These are phyloP conservation scores for Trichothecium roseum DNA, from an alignment of 2,329 filamentous ascomycete species.

Conservation along the genomic window DNA sequence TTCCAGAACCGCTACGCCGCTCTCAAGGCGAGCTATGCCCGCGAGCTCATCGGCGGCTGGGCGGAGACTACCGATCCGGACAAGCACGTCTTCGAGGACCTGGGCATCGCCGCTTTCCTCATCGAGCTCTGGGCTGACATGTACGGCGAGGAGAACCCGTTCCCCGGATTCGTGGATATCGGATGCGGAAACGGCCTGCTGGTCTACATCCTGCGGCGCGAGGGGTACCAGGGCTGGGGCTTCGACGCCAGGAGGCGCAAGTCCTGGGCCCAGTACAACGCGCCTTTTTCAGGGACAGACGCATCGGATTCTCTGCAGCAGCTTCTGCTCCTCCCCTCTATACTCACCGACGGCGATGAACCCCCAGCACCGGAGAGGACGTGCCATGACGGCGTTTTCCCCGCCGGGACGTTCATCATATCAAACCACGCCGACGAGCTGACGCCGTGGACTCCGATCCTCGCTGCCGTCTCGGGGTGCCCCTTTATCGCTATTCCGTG, in stretches of 20 bases:
- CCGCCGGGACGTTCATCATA: conserved; percentile 74
- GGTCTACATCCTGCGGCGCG: conserved; percentile 67
- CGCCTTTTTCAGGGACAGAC: conserved; percentile 12
- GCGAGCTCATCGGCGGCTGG: conserved; percentile 63
- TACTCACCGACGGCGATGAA: conserved; percentile 14
- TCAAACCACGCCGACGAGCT: conserved; percentile 97
- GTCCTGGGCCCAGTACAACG: conserved; percentile 68
- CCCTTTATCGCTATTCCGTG: conserved; percentile 93
- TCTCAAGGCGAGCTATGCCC: conserved; percentile 72
- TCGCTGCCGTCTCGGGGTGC: conserved; percentile 64
- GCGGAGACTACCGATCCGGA: conserved; percentile 75
- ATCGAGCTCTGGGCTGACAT: conserved; percentile 85
- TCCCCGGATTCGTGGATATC: conserved; percentile 90
- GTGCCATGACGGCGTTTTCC: conserved; percentile 56
- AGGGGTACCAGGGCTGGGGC: conserved; percentile 80
- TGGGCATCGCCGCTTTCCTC: conserved; percentile 82
- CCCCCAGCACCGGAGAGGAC: conserved; percentile 5
- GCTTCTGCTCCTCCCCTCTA: conserved; percentile 37
- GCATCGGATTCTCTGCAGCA: conserved; percentile 28
- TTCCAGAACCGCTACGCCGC: conserved; percentile 76
- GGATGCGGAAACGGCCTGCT: conserved; percentile 92
- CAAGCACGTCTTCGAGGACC: conserved; percentile 93
- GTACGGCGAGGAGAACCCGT: conserved; percentile 47
- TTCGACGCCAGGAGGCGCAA: conserved; percentile 83
- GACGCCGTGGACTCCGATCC: conserved; percentile 87